These are phyloP conservation scores for Thelonectria blattea DNA, from an alignment of 2,329 filamentous ascomycete species.

Conservation along the genomic window DNA sequence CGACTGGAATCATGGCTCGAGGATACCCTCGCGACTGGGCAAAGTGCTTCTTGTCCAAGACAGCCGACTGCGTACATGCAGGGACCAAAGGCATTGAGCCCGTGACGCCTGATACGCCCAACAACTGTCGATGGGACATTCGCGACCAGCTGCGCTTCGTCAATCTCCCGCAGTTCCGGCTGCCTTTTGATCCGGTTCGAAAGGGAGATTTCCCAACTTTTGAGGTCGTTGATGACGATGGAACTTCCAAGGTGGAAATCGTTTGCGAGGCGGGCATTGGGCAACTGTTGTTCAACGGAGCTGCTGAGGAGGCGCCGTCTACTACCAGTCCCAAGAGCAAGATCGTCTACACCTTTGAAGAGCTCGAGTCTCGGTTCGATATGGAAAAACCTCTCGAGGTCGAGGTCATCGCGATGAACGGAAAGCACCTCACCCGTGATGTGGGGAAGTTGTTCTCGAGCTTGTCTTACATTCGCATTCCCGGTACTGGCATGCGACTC, in stretches of 20 bases:
- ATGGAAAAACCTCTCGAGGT: conserved; percentile 38
- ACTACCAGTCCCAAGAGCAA: neutral
- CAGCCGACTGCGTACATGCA: conserved; percentile 40
- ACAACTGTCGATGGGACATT: conserved; percentile 73
- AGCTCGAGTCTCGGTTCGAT: neutral
- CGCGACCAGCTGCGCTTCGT: conserved; percentile 71
- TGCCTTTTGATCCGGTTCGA: conserved; percentile 61
- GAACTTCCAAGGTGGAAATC: neutral
- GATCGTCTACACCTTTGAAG: neutral
- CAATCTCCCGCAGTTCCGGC: conserved; percentile 70
- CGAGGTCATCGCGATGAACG: conserved; percentile 48
- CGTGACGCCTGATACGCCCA: conserved; percentile 42
- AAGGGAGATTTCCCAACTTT: conserved; percentile 13
- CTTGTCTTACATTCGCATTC: conserved; percentile 45
- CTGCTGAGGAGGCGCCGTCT: neutral
- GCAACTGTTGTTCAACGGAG: conserved; percentile 2
- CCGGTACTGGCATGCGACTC: conserved; percentile 46
- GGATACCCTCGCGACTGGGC: conserved; percentile 51
- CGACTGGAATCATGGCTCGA: conserved; percentile 68
- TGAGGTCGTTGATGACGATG: conserved; percentile 6
- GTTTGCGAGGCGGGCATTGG: conserved; percentile 10
- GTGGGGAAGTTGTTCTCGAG: conserved; percentile 43
- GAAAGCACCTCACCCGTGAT: conserved; percentile 43
- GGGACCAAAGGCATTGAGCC: conserved; percentile 21
- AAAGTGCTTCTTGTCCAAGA: conserved; percentile 47